Base-by-base conservation (phyloP, 1,139 yeast species). In the Pichia sp. region DNA sequence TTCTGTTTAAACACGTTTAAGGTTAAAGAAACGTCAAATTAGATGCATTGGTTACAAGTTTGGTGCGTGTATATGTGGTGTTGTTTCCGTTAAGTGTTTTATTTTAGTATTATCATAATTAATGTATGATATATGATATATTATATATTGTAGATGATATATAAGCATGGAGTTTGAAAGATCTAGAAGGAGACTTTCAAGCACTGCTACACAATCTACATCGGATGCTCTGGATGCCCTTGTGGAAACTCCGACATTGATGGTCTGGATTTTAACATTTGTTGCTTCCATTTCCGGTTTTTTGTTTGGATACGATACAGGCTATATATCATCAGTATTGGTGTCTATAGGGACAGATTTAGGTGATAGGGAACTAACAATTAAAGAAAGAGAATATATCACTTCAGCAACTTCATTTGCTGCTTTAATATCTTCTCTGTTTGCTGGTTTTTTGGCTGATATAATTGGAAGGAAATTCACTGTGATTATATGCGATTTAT, bases 271-370 rank as follows among this genome's bases (percentile, higher is more conserved):
- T 3, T 43, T 61, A 30, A 59, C 64, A 0, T 43, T 54, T 27
- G 47, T 58, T 20, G 59, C 63, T 0, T 76, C 81, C 7, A 70
- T 77, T 26, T 74, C 80, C 0, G 82, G 82, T 6, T 75, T 76
- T 54, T 74, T 76, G 78, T 77, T 77, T 59, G 82, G 82, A 24
- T 77, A 77, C 56, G 82, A 77, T 55, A 77, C 82, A 3, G 82
- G 82, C 4, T 77, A 77, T 56, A 76, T 77, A 20, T 76, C 82
- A 1, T 70, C 79, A 4, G 81, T 80, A 0, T 64, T 77, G 54
- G 80, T 76, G 26, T 69, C 71, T 31, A 64, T 77, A 10, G 80
- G 79, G 1, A 67, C 72, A 1, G 81, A 75, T 54, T 64, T 77
- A 52, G 70, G 71, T 42, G 63, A 67, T 43, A 60, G 62, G 29